Evolutionary conservation across 768 basidiomycete species (phyloP), one percentile per base, ranked within the genome.

Genomic region (Suillus decipiens): DNA sequence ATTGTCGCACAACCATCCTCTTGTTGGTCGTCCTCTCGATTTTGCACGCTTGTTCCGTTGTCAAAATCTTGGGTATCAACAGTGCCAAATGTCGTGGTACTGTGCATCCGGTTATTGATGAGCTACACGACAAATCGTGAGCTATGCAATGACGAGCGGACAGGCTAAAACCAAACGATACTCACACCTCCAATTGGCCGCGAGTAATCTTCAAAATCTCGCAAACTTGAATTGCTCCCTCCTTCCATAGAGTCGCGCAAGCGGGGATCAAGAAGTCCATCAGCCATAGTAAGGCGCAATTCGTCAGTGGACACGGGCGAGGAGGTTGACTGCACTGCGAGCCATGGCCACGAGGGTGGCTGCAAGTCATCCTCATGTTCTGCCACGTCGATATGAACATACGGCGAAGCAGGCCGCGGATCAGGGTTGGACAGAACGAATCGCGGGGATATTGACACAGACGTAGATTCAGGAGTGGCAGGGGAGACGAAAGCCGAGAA

Each of bases 151-250:
- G 6, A n/a, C 33, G 36, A 48, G 17, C n/a, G 48, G 19, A 22
- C 42, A n/a, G 53, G 6, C 39, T 5, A 19, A 45, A 37, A 15
- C 22, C 5, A 39, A 33, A 34, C 7, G 10, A 15, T 28, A 67
- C 75, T 65, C 5, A 76, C 74, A 15, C 75, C 74, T 36, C 67
- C 70, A 15, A 75, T 75, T 4, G 74, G 74, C 12, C 75, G 70
- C 1, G 75, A 75, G 42, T 75, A 75, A 42, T 75, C 74, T 33
- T 75, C 75, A 39, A 75, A 75, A 59, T 75, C 74, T 61, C 69
- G 67, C 59, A 75, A 56, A 56, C 74, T 75, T 33, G 68, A 50
- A 3, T 68, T 69, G 33, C 75, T 75, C 47, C 45, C 39, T 0
- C 72, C 73, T 22, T 72, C 67, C 0, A 50, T 60, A 36, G 42